Percentiles rank a stretch among this genome's conserved stretches.
phyloP scores from a whole-genome alignment of 1,284 basidiomycete species.

The Testicularia cyperi region DNA sequence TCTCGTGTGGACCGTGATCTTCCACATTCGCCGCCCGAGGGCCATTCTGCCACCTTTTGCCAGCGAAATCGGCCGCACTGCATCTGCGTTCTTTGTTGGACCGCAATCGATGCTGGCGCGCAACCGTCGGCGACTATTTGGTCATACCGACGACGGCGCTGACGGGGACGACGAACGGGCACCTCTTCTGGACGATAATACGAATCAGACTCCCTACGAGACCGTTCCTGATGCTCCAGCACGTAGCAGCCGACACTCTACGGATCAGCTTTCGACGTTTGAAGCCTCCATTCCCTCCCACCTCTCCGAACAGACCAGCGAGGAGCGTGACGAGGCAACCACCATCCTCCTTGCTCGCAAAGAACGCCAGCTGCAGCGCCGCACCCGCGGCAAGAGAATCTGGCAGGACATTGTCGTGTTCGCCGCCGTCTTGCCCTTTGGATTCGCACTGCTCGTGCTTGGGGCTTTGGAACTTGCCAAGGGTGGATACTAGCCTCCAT shows the following conservation, averaged over 20 bases:
- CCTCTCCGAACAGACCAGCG: constrained; percentile 27
- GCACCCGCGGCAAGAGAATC: constrained; percentile 33
- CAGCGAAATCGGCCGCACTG: constrained; percentile 33
- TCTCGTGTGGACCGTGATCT: constrained; percentile 55
- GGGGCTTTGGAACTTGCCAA: constrained; percentile 33
- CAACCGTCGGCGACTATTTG: constrained; percentile 25
- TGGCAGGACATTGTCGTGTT: constrained; percentile 45
- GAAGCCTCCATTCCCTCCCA: constrained; percentile 27
- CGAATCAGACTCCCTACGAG: not conserved
- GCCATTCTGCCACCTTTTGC: constrained; percentile 50
- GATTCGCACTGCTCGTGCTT: constrained; percentile 32
- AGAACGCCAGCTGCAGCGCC: constrained; percentile 50
- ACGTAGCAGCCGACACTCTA: too few relatives aligned
- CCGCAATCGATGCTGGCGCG: constrained; percentile 40
- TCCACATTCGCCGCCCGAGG: constrained; percentile 50
- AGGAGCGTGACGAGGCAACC: constrained; percentile 45
- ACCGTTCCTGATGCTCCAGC: too few relatives aligned
- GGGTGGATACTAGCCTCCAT: constrained; percentile 22
- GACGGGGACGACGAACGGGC: constrained; percentile 7
- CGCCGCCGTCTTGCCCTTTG: constrained; percentile 40
- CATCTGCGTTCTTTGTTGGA: constrained; percentile 31
- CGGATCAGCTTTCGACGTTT: constrained; percentile 2
- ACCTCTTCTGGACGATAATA: constrained; percentile 22
- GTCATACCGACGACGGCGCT: constrained; percentile 10
- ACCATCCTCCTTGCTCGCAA: constrained; percentile 53